phyloP scores from a whole-genome alignment of 75 land plant species.

The Picea glauca region DNA sequence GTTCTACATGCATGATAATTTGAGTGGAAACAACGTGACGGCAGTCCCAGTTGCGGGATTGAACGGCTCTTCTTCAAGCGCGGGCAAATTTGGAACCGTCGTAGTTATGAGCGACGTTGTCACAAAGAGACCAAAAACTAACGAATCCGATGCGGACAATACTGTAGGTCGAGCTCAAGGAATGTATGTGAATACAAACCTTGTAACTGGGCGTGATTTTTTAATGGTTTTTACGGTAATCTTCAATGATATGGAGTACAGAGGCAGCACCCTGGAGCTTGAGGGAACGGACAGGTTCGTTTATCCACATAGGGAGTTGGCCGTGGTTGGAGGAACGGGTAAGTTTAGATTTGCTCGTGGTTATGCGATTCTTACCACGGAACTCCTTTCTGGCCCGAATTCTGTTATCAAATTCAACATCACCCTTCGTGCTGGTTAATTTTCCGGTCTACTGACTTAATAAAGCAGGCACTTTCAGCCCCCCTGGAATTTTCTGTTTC shows the following conservation, averaged over 20 bases:
- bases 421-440: no score
- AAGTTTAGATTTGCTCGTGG: slow-evolving; percentile 22
- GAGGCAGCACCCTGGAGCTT: slow-evolving; percentile 19
- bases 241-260: background rate
- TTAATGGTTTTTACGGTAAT: background rate
- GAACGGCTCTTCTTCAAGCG: background rate
- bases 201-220: background rate
- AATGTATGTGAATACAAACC: background rate
- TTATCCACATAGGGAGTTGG: slow-evolving; percentile 2
- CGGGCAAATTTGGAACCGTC: background rate
- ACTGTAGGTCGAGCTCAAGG: background rate
- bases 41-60: no score
- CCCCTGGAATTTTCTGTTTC: no score
- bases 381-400: no score
- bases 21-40: no score
- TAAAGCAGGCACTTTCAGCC: no score
- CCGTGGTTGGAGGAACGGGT: slow-evolving; percentile 28
- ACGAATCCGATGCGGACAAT: no score
- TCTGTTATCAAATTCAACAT: no score
- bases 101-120: background rate
- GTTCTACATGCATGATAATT: no score
- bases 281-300: slow-evolving; percentile 17
- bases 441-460: no score
- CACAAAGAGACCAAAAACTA: background rate
- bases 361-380: no score